A percentile compares a stretch with the other conserved stretches of the same genome.
Evolutionary conservation across 257 asterid species (phyloP).

Genomic region (Solanum pinnatisectum): DNA sequence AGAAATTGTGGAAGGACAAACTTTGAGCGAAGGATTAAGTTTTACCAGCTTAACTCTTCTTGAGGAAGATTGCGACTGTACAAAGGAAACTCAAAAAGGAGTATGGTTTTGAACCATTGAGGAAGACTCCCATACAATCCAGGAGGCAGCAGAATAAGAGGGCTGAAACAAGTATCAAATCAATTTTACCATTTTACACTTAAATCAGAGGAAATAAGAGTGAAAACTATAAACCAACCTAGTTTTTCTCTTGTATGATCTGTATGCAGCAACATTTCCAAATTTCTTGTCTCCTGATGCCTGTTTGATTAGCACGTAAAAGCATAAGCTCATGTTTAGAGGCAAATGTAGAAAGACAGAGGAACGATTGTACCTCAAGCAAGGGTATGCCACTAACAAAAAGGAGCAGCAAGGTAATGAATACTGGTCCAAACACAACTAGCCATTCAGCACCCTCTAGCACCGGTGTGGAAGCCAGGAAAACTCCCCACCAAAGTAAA

Average conservation of each 20-base stretch:
- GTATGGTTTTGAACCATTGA: conserved; percentile 51
- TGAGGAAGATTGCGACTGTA: conserved; percentile 69
- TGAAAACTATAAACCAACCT: conserved; percentile 33
- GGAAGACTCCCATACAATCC: conserved; percentile 63
- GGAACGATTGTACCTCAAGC: conserved; percentile 50
- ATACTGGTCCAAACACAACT: conserved; percentile 75
- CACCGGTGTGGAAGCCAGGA: conserved; percentile 85
- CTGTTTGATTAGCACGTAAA: conserved; percentile 37
- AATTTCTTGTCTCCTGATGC: conserved; percentile 77
- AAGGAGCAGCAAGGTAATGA: conserved; percentile 67
- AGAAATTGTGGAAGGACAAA: neutral
- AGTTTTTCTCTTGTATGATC: conserved; percentile 66
- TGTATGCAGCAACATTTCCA: conserved; percentile 52
- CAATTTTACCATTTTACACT: neutral
- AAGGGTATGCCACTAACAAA: conserved; percentile 87
- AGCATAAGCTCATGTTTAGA: neutral
- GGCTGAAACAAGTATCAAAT: conserved; percentile 39
- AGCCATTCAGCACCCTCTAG: conserved; percentile 75
- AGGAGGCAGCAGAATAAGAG: conserved; percentile 85
- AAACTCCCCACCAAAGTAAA: conserved; percentile 96
- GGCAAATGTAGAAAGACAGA: neutral
- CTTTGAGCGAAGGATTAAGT: neutral
- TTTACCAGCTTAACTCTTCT: conserved; percentile 61
- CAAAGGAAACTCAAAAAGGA: conserved; percentile 81
- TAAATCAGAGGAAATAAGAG: neutral